A percentile compares a stretch with the other conserved stretches of the same genome.
phyloP scores from a whole-genome alignment of 2,329 filamentous ascomycete species.

The Exophiala lecanii-corni region DNA sequence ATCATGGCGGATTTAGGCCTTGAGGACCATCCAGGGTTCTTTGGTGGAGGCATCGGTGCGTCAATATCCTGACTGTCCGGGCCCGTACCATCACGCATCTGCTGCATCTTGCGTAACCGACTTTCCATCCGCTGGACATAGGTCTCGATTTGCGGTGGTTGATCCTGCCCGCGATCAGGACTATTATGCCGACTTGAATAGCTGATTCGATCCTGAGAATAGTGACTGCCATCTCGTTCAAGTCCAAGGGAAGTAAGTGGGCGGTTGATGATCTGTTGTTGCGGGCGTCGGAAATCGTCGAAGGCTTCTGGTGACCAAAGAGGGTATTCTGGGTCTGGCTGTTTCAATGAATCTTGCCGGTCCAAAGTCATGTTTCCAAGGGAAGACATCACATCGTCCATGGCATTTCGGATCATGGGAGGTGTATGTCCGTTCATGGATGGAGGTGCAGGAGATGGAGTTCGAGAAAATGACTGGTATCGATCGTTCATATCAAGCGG shows the following conservation, averaged over 20 bases:
- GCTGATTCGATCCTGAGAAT: constrained; percentile 56
- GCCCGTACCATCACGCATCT: constrained; percentile 37
- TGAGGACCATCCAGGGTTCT: constrained; percentile 41
- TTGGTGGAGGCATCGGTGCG: constrained; percentile 60
- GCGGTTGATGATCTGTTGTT: constrained; percentile 40
- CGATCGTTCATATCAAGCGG: constrained; percentile 30
- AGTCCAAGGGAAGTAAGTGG: constrained; percentile 74
- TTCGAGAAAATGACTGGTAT: constrained; percentile 52
- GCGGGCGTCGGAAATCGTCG: constrained; percentile 44
- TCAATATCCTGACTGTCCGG: constrained; percentile 49
- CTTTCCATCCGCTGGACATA: constrained; percentile 93
- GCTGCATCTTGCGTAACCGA: constrained; percentile 67
- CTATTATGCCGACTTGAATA: constrained; percentile 44
- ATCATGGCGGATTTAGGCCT: constrained; percentile 41
- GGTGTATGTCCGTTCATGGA: constrained; percentile 68
- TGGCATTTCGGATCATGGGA: constrained; percentile 85
- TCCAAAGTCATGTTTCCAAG: constrained; percentile 76
- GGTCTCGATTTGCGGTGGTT: constrained; percentile 69
- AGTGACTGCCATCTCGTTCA: constrained; percentile 45
- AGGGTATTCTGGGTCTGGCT: constrained; percentile 55
- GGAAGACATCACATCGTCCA: constrained; percentile 97
- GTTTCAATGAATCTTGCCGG: constrained; percentile 46
- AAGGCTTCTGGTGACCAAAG: constrained; percentile 93
- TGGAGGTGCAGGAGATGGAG: constrained; percentile 64
- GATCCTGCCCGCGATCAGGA: constrained; percentile 51